Conservation (phyloP, 2,329 filamentous ascomycete species). For the Coleophoma cylindrospora region DNA sequence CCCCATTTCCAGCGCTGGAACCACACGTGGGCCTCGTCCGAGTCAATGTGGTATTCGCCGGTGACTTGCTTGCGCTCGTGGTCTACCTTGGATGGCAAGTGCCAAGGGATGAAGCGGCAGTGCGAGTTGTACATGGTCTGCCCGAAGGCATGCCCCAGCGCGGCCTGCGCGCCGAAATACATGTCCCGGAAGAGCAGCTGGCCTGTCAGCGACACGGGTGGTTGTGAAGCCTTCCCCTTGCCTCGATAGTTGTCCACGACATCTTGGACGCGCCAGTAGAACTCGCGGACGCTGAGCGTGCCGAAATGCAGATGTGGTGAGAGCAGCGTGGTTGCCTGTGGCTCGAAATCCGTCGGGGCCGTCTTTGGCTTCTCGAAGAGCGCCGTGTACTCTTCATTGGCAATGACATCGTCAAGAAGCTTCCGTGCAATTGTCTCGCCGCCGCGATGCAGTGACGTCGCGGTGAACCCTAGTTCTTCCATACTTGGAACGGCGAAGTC, state of each 20-base stretch:
- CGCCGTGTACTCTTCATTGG: slow-evolving; percentile 60
- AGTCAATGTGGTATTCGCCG: slow-evolving; percentile 60
- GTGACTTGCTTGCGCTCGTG: slow-evolving; percentile 41
- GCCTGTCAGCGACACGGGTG: slow-evolving; percentile 66
- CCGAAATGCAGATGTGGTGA: slow-evolving; percentile 74
- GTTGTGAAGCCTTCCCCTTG: slow-evolving; percentile 34
- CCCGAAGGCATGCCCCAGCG: slow-evolving; percentile 56
- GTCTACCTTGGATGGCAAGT: slow-evolving; percentile 56
- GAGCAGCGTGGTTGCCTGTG: slow-evolving; percentile 67
- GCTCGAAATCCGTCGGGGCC: slow-evolving; percentile 67
- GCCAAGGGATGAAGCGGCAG: slow-evolving; percentile 75
- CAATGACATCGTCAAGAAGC: slow-evolving; percentile 52
- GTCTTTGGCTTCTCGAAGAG: slow-evolving; percentile 75
- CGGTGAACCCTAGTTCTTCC: slow-evolving; percentile 64
- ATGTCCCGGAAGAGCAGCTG: slow-evolving; percentile 77
- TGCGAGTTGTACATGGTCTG: slow-evolving; percentile 62
- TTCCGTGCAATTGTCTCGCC: slow-evolving; percentile 63
- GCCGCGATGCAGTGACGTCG: slow-evolving; percentile 63
- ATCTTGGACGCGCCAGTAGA: slow-evolving; percentile 68
- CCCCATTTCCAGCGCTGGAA: slow-evolving; percentile 67
- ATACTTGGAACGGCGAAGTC: slow-evolving; percentile 70
- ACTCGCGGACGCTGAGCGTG: slow-evolving; percentile 61
- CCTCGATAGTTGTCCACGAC: slow-evolving; percentile 55
- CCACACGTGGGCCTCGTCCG: slow-evolving; percentile 54
- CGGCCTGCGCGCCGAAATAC: slow-evolving; percentile 75